A percentile compares a stretch with the other conserved stretches of the same genome.
phyloP scores from a whole-genome alignment of 1,284 basidiomycete genomes.

The Coniferiporia weirii region DNA sequence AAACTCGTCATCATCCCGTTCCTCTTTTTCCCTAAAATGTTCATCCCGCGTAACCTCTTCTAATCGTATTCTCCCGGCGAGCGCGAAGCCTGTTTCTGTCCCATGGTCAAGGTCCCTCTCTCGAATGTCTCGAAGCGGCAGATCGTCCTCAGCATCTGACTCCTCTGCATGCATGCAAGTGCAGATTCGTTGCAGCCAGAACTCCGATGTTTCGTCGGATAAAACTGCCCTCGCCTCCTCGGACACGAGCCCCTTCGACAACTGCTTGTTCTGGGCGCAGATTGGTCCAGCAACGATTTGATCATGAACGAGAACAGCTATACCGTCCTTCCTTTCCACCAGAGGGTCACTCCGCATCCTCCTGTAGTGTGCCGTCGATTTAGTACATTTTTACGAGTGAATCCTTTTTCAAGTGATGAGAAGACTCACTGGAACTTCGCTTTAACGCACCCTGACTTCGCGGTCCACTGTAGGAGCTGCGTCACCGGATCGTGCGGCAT shows the following conservation, averaged over 20 bases:
- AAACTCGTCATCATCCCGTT: slow-evolving; percentile 5
- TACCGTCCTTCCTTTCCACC: slow-evolving; percentile 42
- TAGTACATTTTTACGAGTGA: background rate
- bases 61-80: slow-evolving; percentile 3
- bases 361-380: slow-evolving; percentile 29
- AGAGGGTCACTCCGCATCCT: slow-evolving; percentile 42
- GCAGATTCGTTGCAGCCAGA: slow-evolving; percentile 46
- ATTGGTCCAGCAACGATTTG: slow-evolving; percentile 52
- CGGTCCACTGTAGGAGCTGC: slow-evolving; percentile 59
- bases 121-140: slow-evolving; percentile 1
- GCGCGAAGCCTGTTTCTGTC: slow-evolving; percentile 13
- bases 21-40: background rate
- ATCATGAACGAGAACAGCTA: slow-evolving; percentile 57
- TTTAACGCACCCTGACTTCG: slow-evolving; percentile 47
- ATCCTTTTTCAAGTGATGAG: background rate
- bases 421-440: slow-evolving; percentile 41
- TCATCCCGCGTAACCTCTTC: slow-evolving; percentile 5
- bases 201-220: slow-evolving; percentile 39
- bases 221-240: slow-evolving; percentile 52
- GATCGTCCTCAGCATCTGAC: background rate
- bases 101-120: slow-evolving; percentile 13
- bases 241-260: slow-evolving; percentile 62
- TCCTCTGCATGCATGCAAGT: slow-evolving; percentile 34
- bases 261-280: slow-evolving; percentile 44
- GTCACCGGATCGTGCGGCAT: slow-evolving; percentile 64